Conservation (phyloP, 2,329 filamentous ascomycete genomes). For the Trichoderma sp. region DNA sequence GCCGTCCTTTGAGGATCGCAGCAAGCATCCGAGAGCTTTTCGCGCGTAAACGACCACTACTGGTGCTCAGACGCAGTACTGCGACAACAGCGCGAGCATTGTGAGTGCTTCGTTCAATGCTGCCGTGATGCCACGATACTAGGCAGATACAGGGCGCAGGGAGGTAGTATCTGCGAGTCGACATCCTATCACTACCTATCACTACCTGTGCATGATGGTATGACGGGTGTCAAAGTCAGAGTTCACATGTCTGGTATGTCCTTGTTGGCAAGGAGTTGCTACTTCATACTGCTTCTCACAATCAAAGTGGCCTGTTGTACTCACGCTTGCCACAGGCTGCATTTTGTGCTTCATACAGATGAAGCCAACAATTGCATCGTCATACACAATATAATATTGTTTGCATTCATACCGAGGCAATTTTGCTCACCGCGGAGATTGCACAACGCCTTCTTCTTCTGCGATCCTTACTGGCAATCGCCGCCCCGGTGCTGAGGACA, state of each 20-base stretch:
- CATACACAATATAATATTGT: not conserved
- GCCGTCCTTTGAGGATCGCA: conserved; percentile 1
- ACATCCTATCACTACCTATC: not conserved
- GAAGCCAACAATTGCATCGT: not conserved
- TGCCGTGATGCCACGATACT: not conserved
- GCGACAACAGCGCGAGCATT: too few relatives aligned
- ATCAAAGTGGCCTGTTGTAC: not conserved
- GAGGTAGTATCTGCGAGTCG: not conserved
- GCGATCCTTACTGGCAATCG: conserved; percentile 1
- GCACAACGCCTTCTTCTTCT: conserved; percentile 1
- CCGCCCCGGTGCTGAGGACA: conserved; percentile 10
- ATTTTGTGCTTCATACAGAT: not conserved
- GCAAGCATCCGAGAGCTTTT: not conserved
- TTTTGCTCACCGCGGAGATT: not conserved
- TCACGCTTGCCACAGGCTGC: not conserved
- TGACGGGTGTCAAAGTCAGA: not conserved
- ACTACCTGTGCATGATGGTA: not conserved
- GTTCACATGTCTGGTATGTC: not conserved
- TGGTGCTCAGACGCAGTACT: not conserved
- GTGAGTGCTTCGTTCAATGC: not conserved
- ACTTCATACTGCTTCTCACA: not conserved
- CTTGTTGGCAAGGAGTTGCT: not conserved
- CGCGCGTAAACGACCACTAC: not conserved
- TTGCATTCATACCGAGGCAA: not conserved
- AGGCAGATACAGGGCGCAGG: not conserved